Percentiles rank a stretch among this genome's conserved stretches.
These are phyloP conservation scores for Raphidocelis subcapitata DNA, from an alignment of 139 green algal genomes.

Conservation along the genomic window DNA sequence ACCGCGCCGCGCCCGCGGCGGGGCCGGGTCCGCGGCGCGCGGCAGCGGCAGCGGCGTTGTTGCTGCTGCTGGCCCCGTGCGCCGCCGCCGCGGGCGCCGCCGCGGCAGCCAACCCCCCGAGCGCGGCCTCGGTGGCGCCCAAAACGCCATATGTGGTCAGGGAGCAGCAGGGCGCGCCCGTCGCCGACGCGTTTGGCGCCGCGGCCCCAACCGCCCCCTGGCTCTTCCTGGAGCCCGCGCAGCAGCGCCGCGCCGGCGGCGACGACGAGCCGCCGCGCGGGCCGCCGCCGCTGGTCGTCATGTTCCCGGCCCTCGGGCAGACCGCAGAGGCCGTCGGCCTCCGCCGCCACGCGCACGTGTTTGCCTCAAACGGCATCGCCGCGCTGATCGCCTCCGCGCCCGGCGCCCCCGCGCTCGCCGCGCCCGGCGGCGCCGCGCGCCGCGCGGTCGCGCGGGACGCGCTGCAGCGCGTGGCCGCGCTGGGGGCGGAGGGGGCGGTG, in stretches of 20 bases:
- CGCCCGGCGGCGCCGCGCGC: background rate
- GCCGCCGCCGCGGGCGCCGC: too few species aligned
- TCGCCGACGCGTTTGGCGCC: too few species aligned
- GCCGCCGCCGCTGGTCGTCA: constrained; percentile 3
- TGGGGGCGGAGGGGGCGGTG: background rate
- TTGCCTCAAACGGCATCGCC: background rate
- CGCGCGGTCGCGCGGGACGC: background rate
- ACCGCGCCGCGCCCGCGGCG: too few species aligned
- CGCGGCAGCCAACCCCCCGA: too few species aligned
- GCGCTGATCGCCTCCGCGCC: background rate
- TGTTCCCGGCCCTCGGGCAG: constrained; percentile 11
- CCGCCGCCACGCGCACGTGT: background rate
- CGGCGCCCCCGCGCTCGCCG: background rate
- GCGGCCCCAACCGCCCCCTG: too few species aligned
- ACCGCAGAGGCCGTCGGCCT: background rate
- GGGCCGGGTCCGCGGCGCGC: too few species aligned
- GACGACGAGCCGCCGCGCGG: background rate
- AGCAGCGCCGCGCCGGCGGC: too few species aligned
- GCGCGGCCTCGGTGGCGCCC: too few species aligned
- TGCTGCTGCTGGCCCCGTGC: too few species aligned
- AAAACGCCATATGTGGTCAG: too few species aligned
- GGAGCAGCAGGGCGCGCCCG: too few species aligned
- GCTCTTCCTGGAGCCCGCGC: background rate
- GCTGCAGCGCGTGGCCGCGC: background rate
- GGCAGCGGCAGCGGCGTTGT: too few species aligned